Conservation (phyloP, 352 stramenopile genomes). For the Plasmopara muralis region DNA sequence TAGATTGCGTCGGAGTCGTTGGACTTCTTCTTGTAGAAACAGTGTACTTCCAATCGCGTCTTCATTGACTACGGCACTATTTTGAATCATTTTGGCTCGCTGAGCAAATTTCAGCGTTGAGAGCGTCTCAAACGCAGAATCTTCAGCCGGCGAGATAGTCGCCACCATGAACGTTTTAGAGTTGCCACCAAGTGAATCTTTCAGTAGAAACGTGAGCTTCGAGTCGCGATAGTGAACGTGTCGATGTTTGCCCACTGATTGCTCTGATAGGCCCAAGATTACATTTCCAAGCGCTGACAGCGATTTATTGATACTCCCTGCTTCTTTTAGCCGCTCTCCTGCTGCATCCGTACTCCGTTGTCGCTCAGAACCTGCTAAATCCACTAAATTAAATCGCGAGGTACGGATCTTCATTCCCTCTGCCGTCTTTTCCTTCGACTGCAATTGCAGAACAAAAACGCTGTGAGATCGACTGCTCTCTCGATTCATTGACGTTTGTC, state of each 20-base stretch:
- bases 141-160: constrained; percentile 73
- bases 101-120: constrained; percentile 84
- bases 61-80: constrained; percentile 82
- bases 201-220: constrained; percentile 80
- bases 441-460: constrained; percentile 78
- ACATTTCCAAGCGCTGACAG: constrained; percentile 94
- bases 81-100: constrained; percentile 79
- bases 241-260: constrained; percentile 69
- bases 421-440: constrained; percentile 49
- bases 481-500: constrained; percentile 82
- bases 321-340: constrained; percentile 94
- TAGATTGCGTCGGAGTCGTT: constrained; percentile 47
- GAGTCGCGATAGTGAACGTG: constrained; percentile 84
- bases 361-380: constrained; percentile 96
- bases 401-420: constrained; percentile 63
- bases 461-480: constrained; percentile 81
- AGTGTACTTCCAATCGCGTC: constrained; percentile 55
- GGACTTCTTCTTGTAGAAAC: constrained; percentile 70
- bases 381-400: constrained; percentile 96
- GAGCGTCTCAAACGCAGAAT: constrained; percentile 80
- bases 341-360: constrained; percentile 93
- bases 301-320: constrained; percentile 95
- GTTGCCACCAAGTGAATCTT: constrained; percentile 80
- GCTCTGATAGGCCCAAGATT: constrained; percentile 86
- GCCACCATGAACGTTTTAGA: constrained; percentile 86